Evolutionary conservation across 1,284 basidiomycete genomes (phyloP), one percentile per base, ranked within the genome.

Genomic region (Lignosus rhinocerotis): DNA sequence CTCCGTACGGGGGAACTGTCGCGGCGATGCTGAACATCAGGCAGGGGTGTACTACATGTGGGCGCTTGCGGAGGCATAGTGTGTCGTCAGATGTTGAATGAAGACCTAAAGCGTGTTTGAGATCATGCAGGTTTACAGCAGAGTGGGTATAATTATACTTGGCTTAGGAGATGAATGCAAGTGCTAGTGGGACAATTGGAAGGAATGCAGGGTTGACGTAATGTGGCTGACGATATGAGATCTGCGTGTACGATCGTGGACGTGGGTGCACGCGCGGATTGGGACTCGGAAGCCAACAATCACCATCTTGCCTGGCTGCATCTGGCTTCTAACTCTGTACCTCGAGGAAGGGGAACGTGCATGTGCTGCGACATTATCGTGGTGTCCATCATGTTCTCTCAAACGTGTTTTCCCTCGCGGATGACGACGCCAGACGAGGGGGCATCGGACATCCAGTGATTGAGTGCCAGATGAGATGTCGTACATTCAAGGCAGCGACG

Each of bases 1-100:
- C 11, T 14, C 16, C 52, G 2, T 10, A n/a, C 33, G 43, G 50
- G 46, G 49, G 33, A 41, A 61, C 53, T 51, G 39, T 51, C 53
- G 32, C 32, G 10, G 43, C 8, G 45, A 33, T 42, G 51, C 51
- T 56, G 55, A 51, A 36, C 41, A 38, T 52, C n/a, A 30, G 21
- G 36, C 17, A 84, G 83, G 78, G 49, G 80, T 83, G 33, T 86
- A 83, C 68, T 85, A 83, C 67, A 86, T 86, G 84, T 86, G 84
- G 84, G 76, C 79, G 11, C 70, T 86, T 51, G 76, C 78, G 12
- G 77, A 80, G 49, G 74, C 73, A 25, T 25, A 25, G 25, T 25
- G 25, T 25, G 25, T 25, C 25, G 25, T 25, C 25, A n/a, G n/a
- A n/a, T n/a, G n/a, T n/a, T 25, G 25, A 25, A 25, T 25, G 25